Evolutionary conservation across 2,329 filamentous ascomycete species (phyloP).

Genomic region (Curvularia lunata): DNA sequence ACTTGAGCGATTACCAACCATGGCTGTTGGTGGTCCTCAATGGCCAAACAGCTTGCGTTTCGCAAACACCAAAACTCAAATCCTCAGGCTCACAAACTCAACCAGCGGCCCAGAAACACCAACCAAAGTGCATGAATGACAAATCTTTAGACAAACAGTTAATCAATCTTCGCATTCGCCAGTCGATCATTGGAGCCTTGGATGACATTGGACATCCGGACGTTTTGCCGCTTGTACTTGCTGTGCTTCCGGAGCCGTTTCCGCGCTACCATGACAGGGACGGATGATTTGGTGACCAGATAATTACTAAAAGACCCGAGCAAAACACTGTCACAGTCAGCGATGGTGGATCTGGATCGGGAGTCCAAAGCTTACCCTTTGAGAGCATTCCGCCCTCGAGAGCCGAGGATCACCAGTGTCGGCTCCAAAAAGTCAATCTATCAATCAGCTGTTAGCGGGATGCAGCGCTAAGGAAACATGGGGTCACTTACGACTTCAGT

Average conservation of each 20-base stretch:
- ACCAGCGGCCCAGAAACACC: constrained; percentile 18
- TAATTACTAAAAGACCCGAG: constrained; percentile 98
- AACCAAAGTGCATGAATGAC: constrained; percentile 39
- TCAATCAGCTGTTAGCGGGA: constrained; percentile 34
- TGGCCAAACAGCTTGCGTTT: constrained; percentile 45
- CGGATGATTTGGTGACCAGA: constrained; percentile 92
- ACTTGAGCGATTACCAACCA: constrained; percentile 28
- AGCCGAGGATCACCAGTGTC: constrained; percentile 91
- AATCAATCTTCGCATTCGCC: constrained; percentile 78
- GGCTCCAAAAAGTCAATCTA: constrained; percentile 88
- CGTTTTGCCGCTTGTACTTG: constrained; percentile 74
- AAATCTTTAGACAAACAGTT: constrained; percentile 38
- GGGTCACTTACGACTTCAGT: constrained; percentile 75
- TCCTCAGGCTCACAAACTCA: constrained; percentile 15
- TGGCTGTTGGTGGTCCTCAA: constrained; percentile 21
- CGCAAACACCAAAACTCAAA: constrained; percentile 30
- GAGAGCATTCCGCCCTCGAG: constrained; percentile 85
- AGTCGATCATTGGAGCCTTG: constrained; percentile 71
- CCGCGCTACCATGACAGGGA: constrained; percentile 96
- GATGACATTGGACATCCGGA: constrained; percentile 82
- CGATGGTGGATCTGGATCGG: constrained; percentile 15
- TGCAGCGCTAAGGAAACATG: constrained; percentile 16
- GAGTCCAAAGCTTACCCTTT: constrained; percentile 73
- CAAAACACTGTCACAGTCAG: constrained; percentile 70
- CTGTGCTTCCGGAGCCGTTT: constrained; percentile 88